A percentile compares a stretch with the other conserved stretches of the same genome.
Conservation (phyloP, 2,329 filamentous ascomycete species). For the Zymoseptoria ardabiliae region DNA sequence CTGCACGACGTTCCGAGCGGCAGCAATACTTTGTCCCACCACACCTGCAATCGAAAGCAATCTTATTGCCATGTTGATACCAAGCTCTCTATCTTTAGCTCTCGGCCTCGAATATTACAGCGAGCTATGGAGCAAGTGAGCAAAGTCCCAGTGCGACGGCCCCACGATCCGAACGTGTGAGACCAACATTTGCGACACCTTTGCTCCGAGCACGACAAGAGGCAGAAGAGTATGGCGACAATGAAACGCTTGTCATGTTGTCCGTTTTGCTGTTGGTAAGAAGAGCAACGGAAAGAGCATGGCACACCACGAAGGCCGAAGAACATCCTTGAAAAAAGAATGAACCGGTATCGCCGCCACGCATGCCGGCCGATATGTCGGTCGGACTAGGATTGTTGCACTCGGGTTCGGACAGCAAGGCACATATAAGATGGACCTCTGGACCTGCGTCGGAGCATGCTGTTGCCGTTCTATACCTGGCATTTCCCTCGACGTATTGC, state of each 20-base stretch:
- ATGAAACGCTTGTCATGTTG: neutral
- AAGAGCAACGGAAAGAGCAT: neutral
- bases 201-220: neutral
- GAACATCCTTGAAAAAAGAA: neutral
- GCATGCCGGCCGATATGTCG: neutral
- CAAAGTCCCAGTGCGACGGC: neutral
- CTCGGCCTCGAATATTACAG: neutral
- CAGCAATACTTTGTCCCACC: neutral
- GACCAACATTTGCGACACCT: neutral
- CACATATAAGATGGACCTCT: neutral
- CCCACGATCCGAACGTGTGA: neutral
- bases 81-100: neutral
- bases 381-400: neutral
- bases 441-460: neutral
- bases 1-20: neutral
- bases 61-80: neutral
- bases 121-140: neutral
- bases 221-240: neutral
- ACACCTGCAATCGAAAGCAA: neutral
- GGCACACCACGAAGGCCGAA: neutral
- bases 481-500: neutral
- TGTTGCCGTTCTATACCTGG: neutral
- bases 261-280: neutral
- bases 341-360: neutral
- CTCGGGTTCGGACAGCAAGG: neutral